Conservation (phyloP, 2,329 filamentous ascomycete genomes). For the Microthyrium microscopicum region DNA sequence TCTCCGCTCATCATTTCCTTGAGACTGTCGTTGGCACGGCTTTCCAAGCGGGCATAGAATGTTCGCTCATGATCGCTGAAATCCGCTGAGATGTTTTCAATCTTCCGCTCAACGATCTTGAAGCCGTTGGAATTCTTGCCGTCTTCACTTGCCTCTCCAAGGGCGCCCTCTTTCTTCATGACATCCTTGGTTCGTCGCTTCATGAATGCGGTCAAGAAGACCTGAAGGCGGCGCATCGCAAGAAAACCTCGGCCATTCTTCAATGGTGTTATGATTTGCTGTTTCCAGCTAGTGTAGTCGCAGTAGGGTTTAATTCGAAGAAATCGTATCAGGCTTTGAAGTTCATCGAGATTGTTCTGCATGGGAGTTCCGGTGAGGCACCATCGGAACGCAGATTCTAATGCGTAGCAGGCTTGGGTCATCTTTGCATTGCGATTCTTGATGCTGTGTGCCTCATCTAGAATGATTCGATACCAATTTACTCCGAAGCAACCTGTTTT, state of each 20-base stretch:
- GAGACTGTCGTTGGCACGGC: constrained; percentile 71
- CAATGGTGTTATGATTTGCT: constrained; percentile 77
- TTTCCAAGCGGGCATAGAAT: constrained; percentile 74
- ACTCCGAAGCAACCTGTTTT: constrained; percentile 79
- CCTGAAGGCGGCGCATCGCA: constrained; percentile 72
- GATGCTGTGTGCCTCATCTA: constrained; percentile 95
- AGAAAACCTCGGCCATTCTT: constrained; percentile 80
- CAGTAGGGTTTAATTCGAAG: constrained; percentile 83
- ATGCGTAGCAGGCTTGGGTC: constrained; percentile 76
- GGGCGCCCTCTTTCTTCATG: constrained; percentile 69
- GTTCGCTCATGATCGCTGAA: constrained; percentile 65
- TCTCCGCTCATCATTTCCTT: constrained; percentile 72
- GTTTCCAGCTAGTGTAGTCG: constrained; percentile 72
- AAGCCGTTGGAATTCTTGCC: constrained; percentile 48
- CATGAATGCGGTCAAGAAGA: constrained; percentile 85
- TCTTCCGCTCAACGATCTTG: constrained; percentile 80
- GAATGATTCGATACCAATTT: constrained; percentile 86
- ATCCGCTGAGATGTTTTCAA: constrained; percentile 61
- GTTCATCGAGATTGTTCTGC: constrained; percentile 94
- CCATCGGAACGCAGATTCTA: constrained; percentile 82
- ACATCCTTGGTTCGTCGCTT: constrained; percentile 96
- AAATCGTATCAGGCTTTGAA: constrained; percentile 88
- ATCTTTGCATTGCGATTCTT: constrained; percentile 96
- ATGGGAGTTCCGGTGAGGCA: constrained; percentile 92
- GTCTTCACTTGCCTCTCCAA: constrained; percentile 50